Evolutionary conservation across 108 stramenopile genomes (phyloP).

Genomic region (Cyclostephanos tholiformis): DNA sequence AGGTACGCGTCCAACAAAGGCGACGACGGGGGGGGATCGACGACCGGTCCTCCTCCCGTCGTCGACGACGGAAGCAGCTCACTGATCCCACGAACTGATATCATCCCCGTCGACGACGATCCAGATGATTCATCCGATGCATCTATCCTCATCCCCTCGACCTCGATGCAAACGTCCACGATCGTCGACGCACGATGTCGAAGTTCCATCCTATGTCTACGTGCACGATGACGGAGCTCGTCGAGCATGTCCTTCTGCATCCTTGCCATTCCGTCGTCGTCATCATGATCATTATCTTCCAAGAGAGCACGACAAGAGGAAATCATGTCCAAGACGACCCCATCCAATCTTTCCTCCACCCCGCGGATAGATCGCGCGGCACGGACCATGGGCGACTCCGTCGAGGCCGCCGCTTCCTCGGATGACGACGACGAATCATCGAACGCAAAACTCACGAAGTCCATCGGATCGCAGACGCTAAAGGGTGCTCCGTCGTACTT

Average conservation of each 20-base stretch:
- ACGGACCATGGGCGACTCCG: conserved; percentile 25
- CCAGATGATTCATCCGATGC: neutral
- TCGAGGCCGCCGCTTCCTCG: conserved; percentile 18
- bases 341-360: conserved; percentile 15
- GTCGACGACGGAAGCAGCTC: no score
- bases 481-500: no score
- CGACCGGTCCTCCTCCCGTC: neutral
- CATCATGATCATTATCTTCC: neutral
- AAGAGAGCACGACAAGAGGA: neutral
- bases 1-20: conserved; percentile 42
- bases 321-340: neutral
- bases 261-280: neutral
- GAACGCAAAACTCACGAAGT: conserved; percentile 13
- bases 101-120: neutral
- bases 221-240: conserved; percentile 21
- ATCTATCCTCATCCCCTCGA: conserved; percentile 6
- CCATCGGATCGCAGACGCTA: conserved; percentile 7
- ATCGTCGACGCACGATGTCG: conserved; percentile 27
- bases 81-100: conserved; percentile 26
- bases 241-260: conserved; percentile 31
- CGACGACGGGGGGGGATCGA: conserved; percentile 16
- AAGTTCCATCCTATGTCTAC: conserved; percentile 38
- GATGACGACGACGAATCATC: conserved; percentile 4
- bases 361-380: conserved; percentile 22
- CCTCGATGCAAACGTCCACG: conserved; percentile 24